These are phyloP conservation scores for Letharia columbiana DNA, from an alignment of 495 filamentous ascomycete species.

Conservation along the genomic window DNA sequence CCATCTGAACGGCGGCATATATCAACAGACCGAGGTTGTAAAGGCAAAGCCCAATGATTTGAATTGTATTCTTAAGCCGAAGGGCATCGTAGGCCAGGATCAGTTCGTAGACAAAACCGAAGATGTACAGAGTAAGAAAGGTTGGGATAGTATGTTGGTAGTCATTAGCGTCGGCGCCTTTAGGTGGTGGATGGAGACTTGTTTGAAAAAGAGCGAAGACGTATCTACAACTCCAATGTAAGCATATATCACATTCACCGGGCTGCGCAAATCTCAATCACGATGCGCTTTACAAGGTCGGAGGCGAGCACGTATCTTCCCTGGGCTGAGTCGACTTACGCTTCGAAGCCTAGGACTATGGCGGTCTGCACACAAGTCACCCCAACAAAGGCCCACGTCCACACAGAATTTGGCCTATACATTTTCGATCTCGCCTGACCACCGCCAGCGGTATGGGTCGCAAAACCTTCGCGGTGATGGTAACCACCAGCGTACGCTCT, in stretches of 20 bases:
- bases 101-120: constrained; percentile 88
- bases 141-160: constrained; percentile 67
- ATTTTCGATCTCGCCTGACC: constrained; percentile 36
- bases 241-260: constrained; percentile 3
- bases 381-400: constrained; percentile 81
- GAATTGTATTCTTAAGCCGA: constrained; percentile 94
- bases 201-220: constrained; percentile 52
- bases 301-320: neutral
- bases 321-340: constrained; percentile 47
- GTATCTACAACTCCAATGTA: constrained; percentile 31
- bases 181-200: constrained; percentile 48
- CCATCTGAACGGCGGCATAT: constrained; percentile 85
- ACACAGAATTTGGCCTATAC: constrained; percentile 68
- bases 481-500: constrained; percentile 42
- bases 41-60: constrained; percentile 88
- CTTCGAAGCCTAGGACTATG: constrained; percentile 73
- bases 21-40: constrained; percentile 86
- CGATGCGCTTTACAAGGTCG: neutral
- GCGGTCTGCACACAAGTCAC: constrained; percentile 67
- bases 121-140: constrained; percentile 93
- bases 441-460: constrained; percentile 26
- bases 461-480: constrained; percentile 48
- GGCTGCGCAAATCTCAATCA: neutral
- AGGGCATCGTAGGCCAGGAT: constrained; percentile 87
- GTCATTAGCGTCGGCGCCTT: constrained; percentile 48